phyloP scores from a whole-genome alignment of 2,329 filamentous ascomycete genomes.

The Fusarium humuli region DNA sequence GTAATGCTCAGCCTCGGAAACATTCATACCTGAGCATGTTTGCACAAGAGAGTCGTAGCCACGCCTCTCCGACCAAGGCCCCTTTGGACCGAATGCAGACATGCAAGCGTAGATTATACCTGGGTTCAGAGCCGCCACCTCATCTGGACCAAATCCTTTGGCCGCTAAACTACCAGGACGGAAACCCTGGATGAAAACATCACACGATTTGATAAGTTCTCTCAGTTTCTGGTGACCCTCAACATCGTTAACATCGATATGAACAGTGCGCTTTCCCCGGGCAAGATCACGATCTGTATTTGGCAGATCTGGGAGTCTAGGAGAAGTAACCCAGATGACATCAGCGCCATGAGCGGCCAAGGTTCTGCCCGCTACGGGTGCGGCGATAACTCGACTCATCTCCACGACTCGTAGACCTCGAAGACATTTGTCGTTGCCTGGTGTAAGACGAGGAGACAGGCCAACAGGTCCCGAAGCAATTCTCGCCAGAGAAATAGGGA shows the following conservation, averaged over 20 bases:
- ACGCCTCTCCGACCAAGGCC: background rate
- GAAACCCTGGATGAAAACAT: slow-evolving; percentile 1
- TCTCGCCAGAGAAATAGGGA: background rate
- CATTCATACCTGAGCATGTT: slow-evolving; percentile 1
- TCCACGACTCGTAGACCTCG: slow-evolving; percentile 1
- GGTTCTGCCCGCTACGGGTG: background rate
- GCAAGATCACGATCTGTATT: background rate
- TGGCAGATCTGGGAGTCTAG: background rate
- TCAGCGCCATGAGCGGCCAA: background rate
- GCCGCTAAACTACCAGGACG: background rate
- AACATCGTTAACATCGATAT: background rate
- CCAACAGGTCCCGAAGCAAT: background rate
- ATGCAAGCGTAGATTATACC: background rate
- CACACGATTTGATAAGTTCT: background rate
- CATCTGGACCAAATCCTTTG: background rate
- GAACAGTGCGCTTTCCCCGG: background rate
- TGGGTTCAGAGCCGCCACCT: background rate
- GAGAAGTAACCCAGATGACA: background rate
- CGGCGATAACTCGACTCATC: slow-evolving; percentile 2
- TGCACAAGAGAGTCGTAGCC: slow-evolving; percentile 3
- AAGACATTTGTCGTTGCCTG: background rate
- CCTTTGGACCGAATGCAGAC: slow-evolving; percentile 1
- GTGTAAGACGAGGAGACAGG: background rate
- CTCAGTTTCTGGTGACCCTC: background rate
- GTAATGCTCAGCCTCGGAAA: slow-evolving; percentile 1